phyloP scores from a whole-genome alignment of 2,329 filamentous ascomycete genomes.

The Hypoxylon sp. region DNA sequence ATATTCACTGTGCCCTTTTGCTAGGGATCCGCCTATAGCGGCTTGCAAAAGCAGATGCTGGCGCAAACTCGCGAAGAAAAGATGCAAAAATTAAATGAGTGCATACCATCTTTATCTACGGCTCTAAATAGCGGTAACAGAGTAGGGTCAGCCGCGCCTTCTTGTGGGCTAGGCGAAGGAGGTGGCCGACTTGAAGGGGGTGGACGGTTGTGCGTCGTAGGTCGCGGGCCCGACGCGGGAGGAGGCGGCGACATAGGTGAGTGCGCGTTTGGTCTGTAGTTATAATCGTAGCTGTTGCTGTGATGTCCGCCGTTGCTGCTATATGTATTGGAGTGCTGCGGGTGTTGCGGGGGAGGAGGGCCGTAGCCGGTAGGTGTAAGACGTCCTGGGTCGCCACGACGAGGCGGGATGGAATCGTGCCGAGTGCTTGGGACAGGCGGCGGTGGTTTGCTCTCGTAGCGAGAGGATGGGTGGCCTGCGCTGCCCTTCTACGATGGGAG shows the following conservation, averaged over 20 bases:
- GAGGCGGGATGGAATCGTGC: conserved; percentile 49
- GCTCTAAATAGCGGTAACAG: conserved; percentile 89
- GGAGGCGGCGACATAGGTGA: conserved; percentile 67
- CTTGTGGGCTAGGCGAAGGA: conserved; percentile 71
- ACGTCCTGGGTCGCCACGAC: conserved; percentile 47
- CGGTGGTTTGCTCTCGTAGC: conserved; percentile 66
- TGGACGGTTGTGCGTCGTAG: conserved; percentile 64
- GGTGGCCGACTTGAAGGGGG: conserved; percentile 74
- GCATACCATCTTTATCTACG: conserved; percentile 85
- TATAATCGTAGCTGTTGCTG: conserved; percentile 32
- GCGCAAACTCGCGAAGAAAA: neutral
- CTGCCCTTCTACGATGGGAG: conserved; percentile 40
- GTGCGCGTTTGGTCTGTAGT: conserved; percentile 36
- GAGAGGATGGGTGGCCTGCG: conserved; percentile 53
- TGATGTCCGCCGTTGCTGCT: conserved; percentile 22
- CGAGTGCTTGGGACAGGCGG: conserved; percentile 59
- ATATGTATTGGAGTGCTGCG: conserved; percentile 10
- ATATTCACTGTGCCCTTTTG: neutral
- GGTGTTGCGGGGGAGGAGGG: conserved; percentile 28
- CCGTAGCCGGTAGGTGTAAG: conserved; percentile 40
- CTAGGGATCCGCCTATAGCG: neutral
- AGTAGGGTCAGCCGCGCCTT: conserved; percentile 74
- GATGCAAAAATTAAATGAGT: neutral
- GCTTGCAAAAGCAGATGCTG: neutral
- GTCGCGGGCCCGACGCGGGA: conserved; percentile 59